Evolutionary conservation across 2,329 filamentous ascomycete genomes (phyloP).

Genomic region (Colletotrichum nymphaeae): DNA sequence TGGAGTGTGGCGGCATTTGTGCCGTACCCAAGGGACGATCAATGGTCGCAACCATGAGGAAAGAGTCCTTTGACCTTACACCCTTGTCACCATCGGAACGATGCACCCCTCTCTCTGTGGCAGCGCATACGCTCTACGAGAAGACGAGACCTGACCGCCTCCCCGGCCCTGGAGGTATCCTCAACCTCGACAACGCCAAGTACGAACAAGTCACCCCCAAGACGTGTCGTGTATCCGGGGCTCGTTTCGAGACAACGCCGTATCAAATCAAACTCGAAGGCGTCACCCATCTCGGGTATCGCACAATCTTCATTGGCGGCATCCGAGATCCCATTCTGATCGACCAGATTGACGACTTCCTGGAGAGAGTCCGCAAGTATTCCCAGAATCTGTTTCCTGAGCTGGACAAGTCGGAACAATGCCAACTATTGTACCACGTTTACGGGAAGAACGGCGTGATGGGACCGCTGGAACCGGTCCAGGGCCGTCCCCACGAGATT

Average conservation of each 20-base stretch:
- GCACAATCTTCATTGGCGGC: slow-evolving; percentile 58
- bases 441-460: slow-evolving; percentile 53
- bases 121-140: slow-evolving; percentile 66
- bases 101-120: slow-evolving; percentile 62
- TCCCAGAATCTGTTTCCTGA: slow-evolving; percentile 37
- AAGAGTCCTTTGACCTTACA: slow-evolving; percentile 57
- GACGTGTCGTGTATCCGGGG: slow-evolving; percentile 53
- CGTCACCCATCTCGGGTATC: slow-evolving; percentile 54
- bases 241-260: slow-evolving; percentile 45
- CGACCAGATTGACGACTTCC: slow-evolving; percentile 49
- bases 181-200: slow-evolving; percentile 52
- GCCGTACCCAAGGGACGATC: slow-evolving; percentile 58
- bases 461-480: slow-evolving; percentile 39
- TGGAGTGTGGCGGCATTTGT: slow-evolving; percentile 64
- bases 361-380: slow-evolving; percentile 42
- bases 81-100: slow-evolving; percentile 51
- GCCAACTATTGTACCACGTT: slow-evolving; percentile 55
- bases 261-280: slow-evolving; percentile 64
- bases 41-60: slow-evolving; percentile 53
- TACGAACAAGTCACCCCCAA: slow-evolving; percentile 53
- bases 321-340: slow-evolving; percentile 60
- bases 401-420: slow-evolving; percentile 42
- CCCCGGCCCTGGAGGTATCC: slow-evolving; percentile 59
- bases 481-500: slow-evolving; percentile 50
- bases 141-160: slow-evolving; percentile 63